Conservation (phyloP, 2,329 filamentous ascomycete species). For the Diaporthe capsici region DNA sequence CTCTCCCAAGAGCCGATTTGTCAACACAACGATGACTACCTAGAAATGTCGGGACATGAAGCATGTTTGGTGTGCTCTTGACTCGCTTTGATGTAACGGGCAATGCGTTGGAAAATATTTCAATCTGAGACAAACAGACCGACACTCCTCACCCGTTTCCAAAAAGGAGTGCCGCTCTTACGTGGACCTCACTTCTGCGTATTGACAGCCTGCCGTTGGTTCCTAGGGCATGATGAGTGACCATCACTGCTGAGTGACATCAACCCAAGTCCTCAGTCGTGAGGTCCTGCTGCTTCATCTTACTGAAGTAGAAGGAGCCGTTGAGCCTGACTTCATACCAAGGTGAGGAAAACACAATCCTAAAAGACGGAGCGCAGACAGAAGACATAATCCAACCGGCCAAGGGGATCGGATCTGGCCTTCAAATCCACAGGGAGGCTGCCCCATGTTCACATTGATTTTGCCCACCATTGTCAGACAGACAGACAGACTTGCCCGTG, state of each 20-base stretch:
- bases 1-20: too few relatives aligned
- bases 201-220: neutral
- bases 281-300: too few relatives aligned
- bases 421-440: neutral
- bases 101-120: accelerated
- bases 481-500: neutral
- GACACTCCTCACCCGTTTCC: neutral
- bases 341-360: too few relatives aligned
- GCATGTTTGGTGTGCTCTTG: neutral
- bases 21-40: neutral
- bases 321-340: neutral
- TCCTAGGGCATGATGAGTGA: neutral
- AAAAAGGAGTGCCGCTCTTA: neutral
- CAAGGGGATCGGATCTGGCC: neutral
- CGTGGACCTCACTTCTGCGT: neutral
- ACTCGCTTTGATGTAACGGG: neutral
- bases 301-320: accelerated
- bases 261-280: neutral
- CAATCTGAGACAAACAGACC: neutral
- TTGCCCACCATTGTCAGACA: neutral
- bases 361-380: too few relatives aligned
- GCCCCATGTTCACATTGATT: neutral
- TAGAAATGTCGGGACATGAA: neutral
- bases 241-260: neutral
- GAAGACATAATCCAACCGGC: neutral